phyloP scores from a whole-genome alignment of 2,329 filamentous ascomycete genomes.

The Catunica adiposa region DNA sequence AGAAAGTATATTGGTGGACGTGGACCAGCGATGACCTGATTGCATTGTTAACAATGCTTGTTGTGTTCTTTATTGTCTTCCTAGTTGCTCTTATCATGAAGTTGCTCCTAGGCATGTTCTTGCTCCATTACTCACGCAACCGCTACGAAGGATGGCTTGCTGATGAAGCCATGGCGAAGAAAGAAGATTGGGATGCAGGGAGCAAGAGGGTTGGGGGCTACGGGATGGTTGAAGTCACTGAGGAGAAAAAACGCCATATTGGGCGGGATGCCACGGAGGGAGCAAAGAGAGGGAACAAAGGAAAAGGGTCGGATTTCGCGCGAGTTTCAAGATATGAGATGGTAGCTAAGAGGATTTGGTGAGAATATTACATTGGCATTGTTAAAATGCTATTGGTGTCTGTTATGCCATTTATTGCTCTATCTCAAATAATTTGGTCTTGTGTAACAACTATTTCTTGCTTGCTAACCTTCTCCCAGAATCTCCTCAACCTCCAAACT shows the following conservation, averaged over 20 bases:
- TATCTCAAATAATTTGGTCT: no score
- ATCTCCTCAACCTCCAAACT: slow-evolving; percentile 45
- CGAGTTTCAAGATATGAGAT: slow-evolving; percentile 74
- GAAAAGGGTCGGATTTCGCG: slow-evolving; percentile 44
- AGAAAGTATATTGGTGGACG: slow-evolving; percentile 29
- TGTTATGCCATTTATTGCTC: slow-evolving; percentile 4
- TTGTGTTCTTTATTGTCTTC: slow-evolving; percentile 73
- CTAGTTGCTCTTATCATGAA: slow-evolving; percentile 72
- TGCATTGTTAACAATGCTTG: slow-evolving; percentile 61
- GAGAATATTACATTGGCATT: no score
- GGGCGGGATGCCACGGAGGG: slow-evolving; percentile 72
- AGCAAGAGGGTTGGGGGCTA: slow-evolving; percentile 66
- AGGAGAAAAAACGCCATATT: slow-evolving; percentile 72
- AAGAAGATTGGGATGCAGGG: slow-evolving; percentile 46
- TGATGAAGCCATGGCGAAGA: slow-evolving; percentile 13
- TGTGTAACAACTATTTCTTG: no score
- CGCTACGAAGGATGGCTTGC: slow-evolving; percentile 57
- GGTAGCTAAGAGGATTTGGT: slow-evolving; percentile 97
- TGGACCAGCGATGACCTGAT: slow-evolving; percentile 59
- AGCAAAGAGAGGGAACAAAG: slow-evolving; percentile 34
- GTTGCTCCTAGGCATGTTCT: slow-evolving; percentile 70
- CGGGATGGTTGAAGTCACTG: slow-evolving; percentile 73
- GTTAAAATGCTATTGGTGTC: no score
- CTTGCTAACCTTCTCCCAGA: slow-evolving; percentile 43
- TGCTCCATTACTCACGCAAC: slow-evolving; percentile 63